A percentile compares a stretch with the other conserved stretches of the same genome.
Conservation (phyloP, 331 rosid species). For the Rhamnella rubrinervis region DNA sequence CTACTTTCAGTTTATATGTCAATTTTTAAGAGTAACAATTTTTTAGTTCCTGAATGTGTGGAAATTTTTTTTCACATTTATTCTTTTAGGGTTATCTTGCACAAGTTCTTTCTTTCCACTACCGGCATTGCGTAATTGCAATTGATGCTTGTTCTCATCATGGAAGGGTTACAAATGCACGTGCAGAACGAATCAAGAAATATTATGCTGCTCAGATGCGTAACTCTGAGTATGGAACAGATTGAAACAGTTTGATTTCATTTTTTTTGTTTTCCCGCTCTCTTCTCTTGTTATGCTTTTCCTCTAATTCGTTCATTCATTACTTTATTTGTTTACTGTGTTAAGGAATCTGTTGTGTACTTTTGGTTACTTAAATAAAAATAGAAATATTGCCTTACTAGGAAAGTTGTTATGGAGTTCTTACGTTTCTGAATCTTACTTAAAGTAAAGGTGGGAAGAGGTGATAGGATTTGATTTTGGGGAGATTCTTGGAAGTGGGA, state of each 20-base stretch:
- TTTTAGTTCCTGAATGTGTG: too few species aligned
- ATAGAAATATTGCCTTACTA: too few species aligned
- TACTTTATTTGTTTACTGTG: background rate
- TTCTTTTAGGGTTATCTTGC: constrained; percentile 87
- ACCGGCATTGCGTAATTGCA: constrained; percentile 74
- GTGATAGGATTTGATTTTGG: too few species aligned
- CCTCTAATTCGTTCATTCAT: background rate
- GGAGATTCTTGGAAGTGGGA: too few species aligned
- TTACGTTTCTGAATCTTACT: too few species aligned
- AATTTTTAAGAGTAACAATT: too few species aligned
- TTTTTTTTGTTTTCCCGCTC: background rate
- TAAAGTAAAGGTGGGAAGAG: too few species aligned
- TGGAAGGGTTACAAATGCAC: constrained; percentile 72
- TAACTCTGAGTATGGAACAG: constrained; percentile 64
- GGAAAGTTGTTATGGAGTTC: too few species aligned
- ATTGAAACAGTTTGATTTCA: background rate
- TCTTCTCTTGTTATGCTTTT: background rate
- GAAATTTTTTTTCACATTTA: constrained; percentile 2
- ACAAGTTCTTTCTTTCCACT: constrained; percentile 84
- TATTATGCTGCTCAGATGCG: constrained; percentile 65
- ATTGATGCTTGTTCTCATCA: constrained; percentile 93
- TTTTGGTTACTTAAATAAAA: too few species aligned
- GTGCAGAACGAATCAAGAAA: constrained; percentile 76
- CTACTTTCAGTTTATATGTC: too few species aligned
- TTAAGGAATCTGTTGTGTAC: too few species aligned